A percentile compares a stretch with the other conserved stretches of the same genome.
These are phyloP conservation scores for Saturnispora saitoi DNA, from an alignment of 805 yeast species.

Conservation along the genomic window DNA sequence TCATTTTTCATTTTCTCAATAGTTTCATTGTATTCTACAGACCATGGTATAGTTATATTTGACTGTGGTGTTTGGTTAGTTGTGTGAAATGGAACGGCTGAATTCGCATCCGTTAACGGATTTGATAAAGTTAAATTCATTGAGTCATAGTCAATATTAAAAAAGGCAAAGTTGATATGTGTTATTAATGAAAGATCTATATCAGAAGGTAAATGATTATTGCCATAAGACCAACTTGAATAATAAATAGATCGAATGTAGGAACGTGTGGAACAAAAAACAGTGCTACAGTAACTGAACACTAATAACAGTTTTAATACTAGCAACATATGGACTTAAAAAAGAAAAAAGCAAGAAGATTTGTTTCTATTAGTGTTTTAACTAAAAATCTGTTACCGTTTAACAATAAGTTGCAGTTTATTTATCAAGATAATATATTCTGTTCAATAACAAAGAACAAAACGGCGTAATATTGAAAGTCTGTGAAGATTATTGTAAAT, in stretches of 20 bases:
- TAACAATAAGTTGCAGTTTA: too few relatives aligned
- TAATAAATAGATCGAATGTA: conserved; percentile 31
- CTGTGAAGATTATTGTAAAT: too few relatives aligned
- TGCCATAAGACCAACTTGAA: conserved; percentile 62
- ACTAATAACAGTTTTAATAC: background rate
- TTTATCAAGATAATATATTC: too few relatives aligned
- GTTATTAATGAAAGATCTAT: conserved; percentile 52
- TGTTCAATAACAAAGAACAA: too few relatives aligned
- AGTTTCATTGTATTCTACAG: background rate
- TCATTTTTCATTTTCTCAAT: background rate
- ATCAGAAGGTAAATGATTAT: conserved; percentile 50
- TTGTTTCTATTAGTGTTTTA: too few relatives aligned
- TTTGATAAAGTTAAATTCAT: conserved; percentile 48
- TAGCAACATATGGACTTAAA: background rate
- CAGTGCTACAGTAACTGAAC: background rate
- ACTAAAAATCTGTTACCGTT: too few relatives aligned
- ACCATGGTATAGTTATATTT: background rate
- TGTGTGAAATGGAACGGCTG: conserved; percentile 13
- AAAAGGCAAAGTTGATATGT: conserved; percentile 73
- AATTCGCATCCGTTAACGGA: conserved; percentile 53
- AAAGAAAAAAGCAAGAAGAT: too few relatives aligned
- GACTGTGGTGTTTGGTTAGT: background rate
- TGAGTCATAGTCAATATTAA: conserved; percentile 43
- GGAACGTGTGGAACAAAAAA: background rate
- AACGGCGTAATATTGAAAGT: too few relatives aligned